A percentile compares a stretch with the other conserved stretches of the same genome.
Evolutionary conservation across 345 rosid species (phyloP).

Genomic region (Eucalyptus dawsonii): DNA sequence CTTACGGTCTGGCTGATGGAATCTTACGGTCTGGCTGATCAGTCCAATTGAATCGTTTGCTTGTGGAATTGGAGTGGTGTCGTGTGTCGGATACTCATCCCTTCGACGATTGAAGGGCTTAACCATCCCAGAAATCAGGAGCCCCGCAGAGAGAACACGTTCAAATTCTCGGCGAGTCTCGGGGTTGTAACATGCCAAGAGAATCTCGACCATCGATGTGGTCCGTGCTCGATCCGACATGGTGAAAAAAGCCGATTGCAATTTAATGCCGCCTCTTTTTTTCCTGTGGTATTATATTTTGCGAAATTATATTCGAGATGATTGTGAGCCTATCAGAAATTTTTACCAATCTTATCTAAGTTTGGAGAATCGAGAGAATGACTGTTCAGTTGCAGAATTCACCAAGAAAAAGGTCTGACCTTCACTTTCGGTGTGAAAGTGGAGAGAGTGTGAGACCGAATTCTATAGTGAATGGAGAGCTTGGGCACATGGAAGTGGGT

Average conservation of each 20-base stretch:
- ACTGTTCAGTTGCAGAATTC: neutral
- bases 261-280: neutral
- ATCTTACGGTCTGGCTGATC: neutral
- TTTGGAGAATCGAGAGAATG: neutral
- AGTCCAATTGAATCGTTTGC: neutral
- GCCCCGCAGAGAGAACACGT: neutral
- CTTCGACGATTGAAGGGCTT: neutral
- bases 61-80: neutral
- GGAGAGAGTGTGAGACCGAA: neutral
- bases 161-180: neutral
- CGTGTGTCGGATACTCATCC: neutral
- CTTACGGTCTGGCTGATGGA: neutral
- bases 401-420: neutral
- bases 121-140: neutral
- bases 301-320: neutral
- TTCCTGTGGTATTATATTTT: neutral
- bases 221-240: neutral
- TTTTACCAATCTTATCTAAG: neutral
- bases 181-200: neutral
- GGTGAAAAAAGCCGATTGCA: neutral
- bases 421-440: neutral
- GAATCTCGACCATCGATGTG: neutral
- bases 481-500: neutral
- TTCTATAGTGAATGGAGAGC: neutral
- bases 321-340: fast-evolving